Percentiles rank a stretch among this genome's conserved stretches.
Evolutionary conservation across 257 asterid species (phyloP).

Genomic region (Paraleonurus japonicus): DNA sequence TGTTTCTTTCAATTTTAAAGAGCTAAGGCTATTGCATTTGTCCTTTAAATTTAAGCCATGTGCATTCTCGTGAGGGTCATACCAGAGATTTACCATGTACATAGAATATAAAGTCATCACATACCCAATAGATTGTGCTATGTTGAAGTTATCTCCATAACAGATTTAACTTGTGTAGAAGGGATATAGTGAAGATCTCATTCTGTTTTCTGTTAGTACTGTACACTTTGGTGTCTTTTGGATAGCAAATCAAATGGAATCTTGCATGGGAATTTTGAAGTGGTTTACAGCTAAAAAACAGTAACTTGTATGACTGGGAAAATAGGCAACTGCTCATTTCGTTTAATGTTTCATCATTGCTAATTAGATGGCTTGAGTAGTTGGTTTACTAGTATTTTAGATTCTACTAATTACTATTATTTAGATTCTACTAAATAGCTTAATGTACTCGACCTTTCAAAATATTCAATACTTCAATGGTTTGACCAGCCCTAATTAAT

Average conservation of each 20-base stretch:
- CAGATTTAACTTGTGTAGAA: not conserved
- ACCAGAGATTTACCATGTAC: not conserved
- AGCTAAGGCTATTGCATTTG: not conserved
- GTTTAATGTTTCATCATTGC: not conserved
- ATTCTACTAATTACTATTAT: not conserved
- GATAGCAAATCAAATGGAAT: not conserved
- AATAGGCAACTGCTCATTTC: not conserved
- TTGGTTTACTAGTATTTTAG: not conserved
- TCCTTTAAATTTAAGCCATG: slow-evolving; percentile 3
- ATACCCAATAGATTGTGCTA: slow-evolving; percentile 7
- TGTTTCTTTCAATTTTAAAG: not conserved
- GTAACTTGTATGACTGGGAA: not conserved
- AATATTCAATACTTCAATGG: not conserved
- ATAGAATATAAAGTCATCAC: not conserved
- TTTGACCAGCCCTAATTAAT: not conserved
- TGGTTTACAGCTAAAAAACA: not conserved
- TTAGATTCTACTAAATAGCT: not conserved
- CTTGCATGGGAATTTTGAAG: not conserved
- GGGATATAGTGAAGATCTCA: not conserved
- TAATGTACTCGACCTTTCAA: not conserved
- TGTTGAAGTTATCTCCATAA: slow-evolving; percentile 13
- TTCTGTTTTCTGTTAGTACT: not conserved
- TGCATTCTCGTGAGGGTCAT: not conserved
- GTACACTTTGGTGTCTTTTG: not conserved
- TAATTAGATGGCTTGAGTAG: slow-evolving; percentile 14